These are phyloP conservation scores for Kandelia obovata DNA, from an alignment of 345 rosid genomes.

Conservation along the genomic window DNA sequence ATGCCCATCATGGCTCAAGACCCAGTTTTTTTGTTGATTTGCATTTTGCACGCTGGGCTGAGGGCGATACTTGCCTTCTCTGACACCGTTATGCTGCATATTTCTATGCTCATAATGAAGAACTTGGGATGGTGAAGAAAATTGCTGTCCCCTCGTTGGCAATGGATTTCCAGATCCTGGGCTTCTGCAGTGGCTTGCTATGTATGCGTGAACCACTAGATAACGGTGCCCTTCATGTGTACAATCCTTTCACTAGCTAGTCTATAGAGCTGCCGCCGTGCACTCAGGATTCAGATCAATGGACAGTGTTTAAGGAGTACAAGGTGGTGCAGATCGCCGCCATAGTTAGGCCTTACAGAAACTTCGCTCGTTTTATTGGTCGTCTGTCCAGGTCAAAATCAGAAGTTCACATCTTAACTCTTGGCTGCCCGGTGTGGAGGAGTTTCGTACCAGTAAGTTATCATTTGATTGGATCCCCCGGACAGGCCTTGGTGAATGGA, in stretches of 20 bases:
- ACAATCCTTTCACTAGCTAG: conserved; percentile 57
- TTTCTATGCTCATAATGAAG: conserved; percentile 27
- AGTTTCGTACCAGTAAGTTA: conserved; percentile 7
- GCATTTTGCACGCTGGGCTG: conserved; percentile 19
- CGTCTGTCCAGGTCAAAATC: conserved; percentile 16
- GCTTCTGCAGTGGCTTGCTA: conserved; percentile 62
- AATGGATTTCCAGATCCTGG: conserved; percentile 50
- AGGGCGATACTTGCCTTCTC: conserved; percentile 45
- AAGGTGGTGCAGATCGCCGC: conserved; percentile 42
- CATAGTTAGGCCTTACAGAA: background rate
- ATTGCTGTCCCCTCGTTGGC: conserved; percentile 30
- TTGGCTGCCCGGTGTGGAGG: conserved; percentile 36
- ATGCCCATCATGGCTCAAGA: conserved; percentile 43
- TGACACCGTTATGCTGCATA: conserved; percentile 54
- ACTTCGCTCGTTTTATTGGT: conserved; percentile 7
- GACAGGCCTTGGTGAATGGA: conserved; percentile 25
- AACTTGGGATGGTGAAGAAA: conserved; percentile 35
- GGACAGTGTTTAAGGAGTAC: conserved; percentile 50
- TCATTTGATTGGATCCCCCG: background rate
- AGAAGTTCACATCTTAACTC: conserved; percentile 52
- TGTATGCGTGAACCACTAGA: conserved; percentile 47
- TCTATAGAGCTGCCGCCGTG: conserved; percentile 40
- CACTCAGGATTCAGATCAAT: conserved; percentile 27
- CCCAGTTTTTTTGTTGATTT: conserved; percentile 26
- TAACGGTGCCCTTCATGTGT: conserved; percentile 39